These are phyloP conservation scores for Diaporthe batatas DNA, from an alignment of 2,329 filamentous ascomycete genomes.

Conservation along the genomic window DNA sequence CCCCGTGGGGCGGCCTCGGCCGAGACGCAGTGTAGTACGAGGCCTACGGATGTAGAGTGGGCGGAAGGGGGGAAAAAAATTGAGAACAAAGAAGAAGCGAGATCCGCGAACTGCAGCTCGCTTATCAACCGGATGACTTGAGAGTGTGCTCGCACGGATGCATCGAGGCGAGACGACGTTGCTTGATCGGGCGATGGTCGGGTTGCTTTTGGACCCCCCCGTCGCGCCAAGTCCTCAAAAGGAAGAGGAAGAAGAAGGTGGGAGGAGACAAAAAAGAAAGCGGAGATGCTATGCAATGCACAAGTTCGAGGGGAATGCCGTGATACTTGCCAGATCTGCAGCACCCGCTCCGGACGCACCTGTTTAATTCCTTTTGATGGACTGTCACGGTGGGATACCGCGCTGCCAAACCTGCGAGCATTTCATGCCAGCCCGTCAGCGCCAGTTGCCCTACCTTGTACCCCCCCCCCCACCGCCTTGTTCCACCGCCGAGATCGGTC, in stretches of 20 bases:
- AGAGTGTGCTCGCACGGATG: conserved; percentile 1
- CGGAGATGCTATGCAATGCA: not conserved
- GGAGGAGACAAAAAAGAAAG: not conserved
- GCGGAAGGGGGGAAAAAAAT: too few relatives aligned
- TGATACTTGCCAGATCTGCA: conserved; percentile 31
- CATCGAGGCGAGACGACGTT: not conserved
- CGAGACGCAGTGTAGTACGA: conserved; percentile 4
- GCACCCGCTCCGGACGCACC: conserved; percentile 4
- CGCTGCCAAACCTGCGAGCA: not conserved
- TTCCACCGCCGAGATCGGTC: not conserved
- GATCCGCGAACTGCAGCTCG: conserved; percentile 16
- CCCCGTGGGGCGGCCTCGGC: conserved; percentile 16
- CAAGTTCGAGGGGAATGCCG: not conserved
- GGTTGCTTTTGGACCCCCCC: not conserved
- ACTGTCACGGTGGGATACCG: conserved; percentile 23
- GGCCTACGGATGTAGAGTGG: not conserved
- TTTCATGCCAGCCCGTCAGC: not conserved
- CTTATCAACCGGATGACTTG: conserved; percentile 10
- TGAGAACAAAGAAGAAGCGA: conserved; percentile 30
- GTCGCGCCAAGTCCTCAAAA: not conserved
- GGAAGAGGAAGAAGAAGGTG: too few relatives aligned
- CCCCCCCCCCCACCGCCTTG: not conserved
- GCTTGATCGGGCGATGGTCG: conserved; percentile 1
- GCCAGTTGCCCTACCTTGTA: not conserved
- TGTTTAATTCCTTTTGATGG: not conserved